Evolutionary conservation across 2,329 filamentous ascomycete species (phyloP).

Genomic region (Cercospora zeina): DNA sequence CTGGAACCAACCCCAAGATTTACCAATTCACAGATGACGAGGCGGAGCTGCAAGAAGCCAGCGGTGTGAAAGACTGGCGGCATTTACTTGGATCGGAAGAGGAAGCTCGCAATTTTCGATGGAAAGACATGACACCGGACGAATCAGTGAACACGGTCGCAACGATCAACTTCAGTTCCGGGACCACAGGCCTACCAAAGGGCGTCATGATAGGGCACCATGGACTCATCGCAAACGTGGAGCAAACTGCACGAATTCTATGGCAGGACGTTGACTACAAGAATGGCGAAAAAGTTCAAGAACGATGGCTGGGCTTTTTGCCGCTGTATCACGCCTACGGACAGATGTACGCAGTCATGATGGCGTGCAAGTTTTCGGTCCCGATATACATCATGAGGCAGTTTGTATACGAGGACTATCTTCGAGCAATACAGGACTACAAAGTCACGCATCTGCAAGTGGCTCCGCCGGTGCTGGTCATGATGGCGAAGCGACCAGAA

Average conservation of each 20-base stretch:
- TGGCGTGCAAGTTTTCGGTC: conserved; percentile 51
- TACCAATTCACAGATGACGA: conserved; percentile 41
- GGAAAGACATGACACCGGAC: conserved; percentile 55
- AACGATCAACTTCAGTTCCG: conserved; percentile 81
- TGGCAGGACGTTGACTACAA: conserved; percentile 37
- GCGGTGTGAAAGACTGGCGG: conserved; percentile 41
- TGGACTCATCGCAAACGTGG: conserved; percentile 41
- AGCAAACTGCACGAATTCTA: conserved; percentile 47
- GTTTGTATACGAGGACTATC: conserved; percentile 45
- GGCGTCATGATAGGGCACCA: conserved; percentile 37
- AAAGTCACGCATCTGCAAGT: conserved; percentile 45
- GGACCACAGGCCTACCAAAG: conserved; percentile 63
- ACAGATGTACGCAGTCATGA: conserved; percentile 45
- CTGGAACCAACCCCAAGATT: conserved; percentile 51
- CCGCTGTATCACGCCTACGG: conserved; percentile 52
- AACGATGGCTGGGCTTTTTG: conserved; percentile 53
- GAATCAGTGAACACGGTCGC: conserved; percentile 51
- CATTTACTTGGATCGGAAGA: conserved; percentile 38
- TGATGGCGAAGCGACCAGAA: conserved; percentile 48
- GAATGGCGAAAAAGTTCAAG: conserved; percentile 36
- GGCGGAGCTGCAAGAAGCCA: conserved; percentile 44
- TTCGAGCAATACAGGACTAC: conserved; percentile 43
- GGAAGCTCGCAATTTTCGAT: conserved; percentile 48
- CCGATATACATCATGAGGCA: conserved; percentile 47
- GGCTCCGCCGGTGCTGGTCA: conserved; percentile 48